A percentile compares a stretch with the other conserved stretches of the same genome.
Evolutionary conservation across 2,329 filamentous ascomycete species (phyloP).

Genomic region (Apiospora phragmitis): DNA sequence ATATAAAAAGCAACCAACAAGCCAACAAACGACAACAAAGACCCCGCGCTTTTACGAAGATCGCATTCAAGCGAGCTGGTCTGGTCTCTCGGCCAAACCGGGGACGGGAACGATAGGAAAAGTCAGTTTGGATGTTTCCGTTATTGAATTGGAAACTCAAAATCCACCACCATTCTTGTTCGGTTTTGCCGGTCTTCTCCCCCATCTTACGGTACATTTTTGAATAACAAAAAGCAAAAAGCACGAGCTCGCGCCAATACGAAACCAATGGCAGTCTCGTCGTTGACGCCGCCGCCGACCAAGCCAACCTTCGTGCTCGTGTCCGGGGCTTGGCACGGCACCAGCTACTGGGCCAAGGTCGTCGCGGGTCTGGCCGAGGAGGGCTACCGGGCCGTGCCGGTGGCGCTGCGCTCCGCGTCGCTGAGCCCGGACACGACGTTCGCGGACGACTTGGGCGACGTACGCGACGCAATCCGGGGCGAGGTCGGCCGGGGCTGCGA

Average conservation of each 20-base stretch:
- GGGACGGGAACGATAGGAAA: no score
- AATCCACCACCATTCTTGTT: no score
- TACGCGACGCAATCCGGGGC: slow-evolving; percentile 34
- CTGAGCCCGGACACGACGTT: slow-evolving; percentile 37
- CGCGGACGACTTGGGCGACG: slow-evolving; percentile 41
- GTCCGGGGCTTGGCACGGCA: background rate
- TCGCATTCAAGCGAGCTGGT: no score
- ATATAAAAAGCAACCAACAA: background rate
- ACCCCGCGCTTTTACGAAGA: no score
- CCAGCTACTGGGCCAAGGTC: background rate
- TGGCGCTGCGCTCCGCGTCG: slow-evolving; percentile 41
- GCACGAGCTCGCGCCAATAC: accelerated
- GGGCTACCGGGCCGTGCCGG: background rate
- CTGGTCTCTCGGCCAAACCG: no score
- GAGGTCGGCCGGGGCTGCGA: slow-evolving; percentile 28
- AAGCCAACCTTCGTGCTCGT: background rate
- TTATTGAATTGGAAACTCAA: no score
- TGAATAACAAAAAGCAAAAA: background rate
- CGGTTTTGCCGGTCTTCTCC: background rate
- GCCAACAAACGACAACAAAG: no score
- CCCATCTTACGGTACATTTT: no score
- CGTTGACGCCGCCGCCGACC: background rate
- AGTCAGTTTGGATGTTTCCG: no score
- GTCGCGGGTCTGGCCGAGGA: background rate
- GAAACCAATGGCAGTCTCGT: background rate